A percentile compares a stretch with the other conserved stretches of the same genome.
phyloP scores from a whole-genome alignment of 179 eudicot species.

The Vitellaria paradoxa region DNA sequence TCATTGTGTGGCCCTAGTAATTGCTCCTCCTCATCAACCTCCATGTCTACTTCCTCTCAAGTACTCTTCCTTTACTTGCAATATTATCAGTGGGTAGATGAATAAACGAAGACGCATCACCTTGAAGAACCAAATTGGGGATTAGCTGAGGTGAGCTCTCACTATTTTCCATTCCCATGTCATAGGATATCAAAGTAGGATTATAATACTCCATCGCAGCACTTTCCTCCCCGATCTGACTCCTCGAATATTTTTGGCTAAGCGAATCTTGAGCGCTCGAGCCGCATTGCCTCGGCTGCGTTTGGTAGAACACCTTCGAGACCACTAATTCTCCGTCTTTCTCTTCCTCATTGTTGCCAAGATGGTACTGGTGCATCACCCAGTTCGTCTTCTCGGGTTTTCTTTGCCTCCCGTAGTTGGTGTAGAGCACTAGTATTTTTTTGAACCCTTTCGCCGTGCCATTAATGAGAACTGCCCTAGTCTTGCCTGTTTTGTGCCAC shows the following conservation, averaged over 20 bases:
- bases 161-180: slow-evolving; percentile 31
- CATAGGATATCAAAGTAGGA: slow-evolving; percentile 35
- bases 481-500: slow-evolving; percentile 95
- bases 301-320: slow-evolving; percentile 88
- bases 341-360: slow-evolving; percentile 75
- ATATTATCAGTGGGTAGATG: slow-evolving; percentile 17
- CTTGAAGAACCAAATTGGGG: slow-evolving; percentile 56
- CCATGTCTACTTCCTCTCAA: slow-evolving; percentile 4
- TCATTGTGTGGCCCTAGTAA: background rate
- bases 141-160: slow-evolving; percentile 45
- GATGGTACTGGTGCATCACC: slow-evolving; percentile 97
- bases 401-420: slow-evolving; percentile 85
- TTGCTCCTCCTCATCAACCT: too few relatives aligned
- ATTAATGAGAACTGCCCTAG: slow-evolving; percentile 45
- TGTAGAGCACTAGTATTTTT: slow-evolving; percentile 84
- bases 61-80: slow-evolving; percentile 28
- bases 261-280: slow-evolving; percentile 20
- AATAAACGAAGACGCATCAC: slow-evolving; percentile 48
- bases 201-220: slow-evolving; percentile 37
- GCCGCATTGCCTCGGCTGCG: slow-evolving; percentile 82
- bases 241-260: background rate
- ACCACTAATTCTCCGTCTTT: slow-evolving; percentile 80
- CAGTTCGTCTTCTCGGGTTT: slow-evolving; percentile 91
- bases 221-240: background rate
- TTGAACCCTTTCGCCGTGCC: slow-evolving; percentile 69